Percentiles rank a stretch among this genome's conserved stretches.
These are phyloP conservation scores for Kickxella alabastrina DNA, from an alignment of 192 early-diverging fungal genomes.

Conservation along the genomic window DNA sequence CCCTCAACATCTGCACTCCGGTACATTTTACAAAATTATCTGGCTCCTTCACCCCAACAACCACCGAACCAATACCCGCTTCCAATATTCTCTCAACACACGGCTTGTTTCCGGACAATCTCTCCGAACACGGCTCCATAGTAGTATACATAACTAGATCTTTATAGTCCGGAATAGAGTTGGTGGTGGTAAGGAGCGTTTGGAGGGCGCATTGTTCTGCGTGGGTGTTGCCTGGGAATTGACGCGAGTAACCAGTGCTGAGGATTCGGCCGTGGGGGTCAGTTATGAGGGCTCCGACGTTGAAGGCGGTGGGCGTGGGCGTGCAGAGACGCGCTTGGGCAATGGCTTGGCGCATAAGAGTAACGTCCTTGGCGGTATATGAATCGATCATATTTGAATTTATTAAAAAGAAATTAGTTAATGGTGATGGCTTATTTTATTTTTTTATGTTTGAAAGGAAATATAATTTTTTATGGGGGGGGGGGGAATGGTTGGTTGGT, in stretches of 20 bases:
- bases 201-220: constrained; percentile 88
- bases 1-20: constrained; percentile 61
- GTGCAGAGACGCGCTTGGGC: constrained; percentile 65
- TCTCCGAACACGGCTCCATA: constrained; percentile 93
- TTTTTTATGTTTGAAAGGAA: not conserved
- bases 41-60: constrained; percentile 83
- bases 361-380: too few species aligned
- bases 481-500: too few species aligned
- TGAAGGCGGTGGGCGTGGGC: constrained; percentile 77
- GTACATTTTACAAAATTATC: constrained; percentile 79
- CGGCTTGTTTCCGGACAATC: constrained; percentile 78
- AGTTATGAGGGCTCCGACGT: constrained; percentile 83
- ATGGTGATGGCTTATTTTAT: not conserved
- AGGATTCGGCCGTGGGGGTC: constrained; percentile 51
- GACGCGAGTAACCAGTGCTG: constrained; percentile 83
- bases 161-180: not conserved
- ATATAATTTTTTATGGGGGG: too few species aligned
- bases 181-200: constrained; percentile 48
- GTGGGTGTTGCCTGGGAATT: constrained; percentile 95
- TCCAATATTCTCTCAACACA: constrained; percentile 72
- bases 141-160: constrained; percentile 69
- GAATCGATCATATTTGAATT: too few species aligned
- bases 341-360: constrained; percentile 77
- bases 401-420: too few species aligned
- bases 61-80: constrained; percentile 59